Evolutionary conservation across 495 filamentous ascomycete species (phyloP), one percentile per base, ranked within the genome.

Genomic region (Bacidia gigantensis): DNA sequence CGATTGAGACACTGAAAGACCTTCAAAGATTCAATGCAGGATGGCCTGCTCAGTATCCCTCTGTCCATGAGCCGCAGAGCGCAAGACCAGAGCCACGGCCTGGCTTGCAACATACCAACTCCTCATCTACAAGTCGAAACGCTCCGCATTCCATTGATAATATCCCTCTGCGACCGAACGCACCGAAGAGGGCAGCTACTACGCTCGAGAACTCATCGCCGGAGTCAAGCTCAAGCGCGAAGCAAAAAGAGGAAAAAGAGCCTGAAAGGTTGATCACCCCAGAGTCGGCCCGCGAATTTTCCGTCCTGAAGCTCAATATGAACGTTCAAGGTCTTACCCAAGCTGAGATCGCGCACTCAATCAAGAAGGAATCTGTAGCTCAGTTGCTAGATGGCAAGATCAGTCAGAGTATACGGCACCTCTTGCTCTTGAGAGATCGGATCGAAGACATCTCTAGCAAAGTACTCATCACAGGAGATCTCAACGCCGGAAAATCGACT

Each of bases 361-460:
- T 97, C 58, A 89, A 96, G 62, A 97, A 95, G 67, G 67, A 72
- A 3, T 92, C 92, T 3, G 80, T 98, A 56, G 92, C 92, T 7
- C 81, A 88, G 11, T 65, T 98, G 41, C 69, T 98, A 42, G 89
- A 98, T 64, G 89, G 88, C 11, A 95, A 93, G 64, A 96, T 98
- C 61, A 81, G 80, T 52, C 83, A 89, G 58, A 95, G 86, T 64
- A 81, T 96, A 64, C 86, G 88, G 61, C 92, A 98, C 70, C 75
- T 98, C 5, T 71, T 84, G 41, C 77, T 82, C 2, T 74, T 98
- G 40, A 82, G 87, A 54, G 93, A 97, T 56, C 80, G 92, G 48
- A 98, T 98, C 48, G 90, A 96, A 62, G 92, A 98, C 68, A 97
- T 86, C 0, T 86, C 90, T 2, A 97, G 93, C 68, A 98, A 97